Evolutionary conservation across 169 alveolate genomes (phyloP), one percentile per base, ranked within the genome.

Genomic region (Babesia caballi): DNA sequence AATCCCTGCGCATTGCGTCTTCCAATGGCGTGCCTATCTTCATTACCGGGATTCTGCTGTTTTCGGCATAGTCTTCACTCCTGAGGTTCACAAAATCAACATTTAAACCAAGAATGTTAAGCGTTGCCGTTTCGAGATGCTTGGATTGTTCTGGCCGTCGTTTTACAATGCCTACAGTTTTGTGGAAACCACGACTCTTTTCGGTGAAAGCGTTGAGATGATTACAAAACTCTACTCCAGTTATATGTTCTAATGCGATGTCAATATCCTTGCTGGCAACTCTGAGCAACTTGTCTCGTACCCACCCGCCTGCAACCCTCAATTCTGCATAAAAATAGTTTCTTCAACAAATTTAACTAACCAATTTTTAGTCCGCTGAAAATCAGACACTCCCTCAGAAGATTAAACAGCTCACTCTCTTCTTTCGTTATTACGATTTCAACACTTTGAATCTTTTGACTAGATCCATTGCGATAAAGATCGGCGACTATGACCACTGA

Each of bases 241-340:
- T 91, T 86, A 95, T 93, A 67, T 94, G 83, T 78, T 97, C 98
- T 35, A 98, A 75, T 17, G 99, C 98, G n/a, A 98, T 92, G 83
- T 98, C 99, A n/a, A 98, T 96, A 84, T 98, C 99, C 46, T 84
- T 83, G 53, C 92, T 76, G 8, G 72, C 60, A 40, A 60, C 56
- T 7, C 72, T 84, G 57, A 95, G 72, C 56, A 94, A 73, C 84
- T 96, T 97, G 90, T 98, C 99, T 75, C 99, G 72, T 2, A 97
- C 99, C 99, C 99, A 98, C 3, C 99, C 99, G 15, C 99, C 99
- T 11, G 98, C 99, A 15, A 95, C 97, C 72, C 99, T 85, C n/a
- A 96, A 73, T n/a, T 77, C 89, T 46, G 94, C 25, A 77, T 8
- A 21, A 28, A n/a, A 19, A 27, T 36, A 6, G 50, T 12, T 41